Conservation (phyloP, 257 asterid species). For the Forsythia suspensa region DNA sequence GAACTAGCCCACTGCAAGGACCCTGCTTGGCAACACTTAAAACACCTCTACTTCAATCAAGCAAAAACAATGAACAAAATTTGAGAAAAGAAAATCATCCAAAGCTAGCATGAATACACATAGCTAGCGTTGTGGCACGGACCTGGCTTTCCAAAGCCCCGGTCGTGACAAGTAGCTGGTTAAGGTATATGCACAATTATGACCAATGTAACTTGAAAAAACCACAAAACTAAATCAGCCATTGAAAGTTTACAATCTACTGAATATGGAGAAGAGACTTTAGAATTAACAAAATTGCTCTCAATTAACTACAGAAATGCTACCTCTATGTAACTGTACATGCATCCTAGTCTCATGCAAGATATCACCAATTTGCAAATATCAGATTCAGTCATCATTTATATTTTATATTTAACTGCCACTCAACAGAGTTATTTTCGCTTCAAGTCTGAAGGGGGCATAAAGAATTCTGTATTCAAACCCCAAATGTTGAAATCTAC, state of each 20-base stretch:
- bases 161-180: not conserved
- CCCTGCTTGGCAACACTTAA: not conserved
- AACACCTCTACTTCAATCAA: not conserved
- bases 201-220: not conserved
- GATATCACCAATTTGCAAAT: not conserved
- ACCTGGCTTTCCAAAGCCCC: not conserved
- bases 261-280: not conserved
- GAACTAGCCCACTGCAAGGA: not conserved
- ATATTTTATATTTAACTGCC: not conserved
- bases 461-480: conserved; percentile 62
- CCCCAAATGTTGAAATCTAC: conserved; percentile 76
- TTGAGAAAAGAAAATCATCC: not conserved
- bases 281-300: not conserved
- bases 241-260: not conserved
- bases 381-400: not conserved
- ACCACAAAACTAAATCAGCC: not conserved
- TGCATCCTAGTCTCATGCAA: not conserved
- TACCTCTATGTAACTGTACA: not conserved
- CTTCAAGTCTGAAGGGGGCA: conserved; percentile 73
- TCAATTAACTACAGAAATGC: not conserved
- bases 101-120: not conserved
- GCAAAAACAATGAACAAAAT: not conserved
- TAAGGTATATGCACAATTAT: not conserved
- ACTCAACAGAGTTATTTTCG: conserved; percentile 9
- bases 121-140: not conserved